These are phyloP conservation scores for Vigna reflexopilosa DNA, from an alignment of 306 rosid genomes.

Conservation along the genomic window DNA sequence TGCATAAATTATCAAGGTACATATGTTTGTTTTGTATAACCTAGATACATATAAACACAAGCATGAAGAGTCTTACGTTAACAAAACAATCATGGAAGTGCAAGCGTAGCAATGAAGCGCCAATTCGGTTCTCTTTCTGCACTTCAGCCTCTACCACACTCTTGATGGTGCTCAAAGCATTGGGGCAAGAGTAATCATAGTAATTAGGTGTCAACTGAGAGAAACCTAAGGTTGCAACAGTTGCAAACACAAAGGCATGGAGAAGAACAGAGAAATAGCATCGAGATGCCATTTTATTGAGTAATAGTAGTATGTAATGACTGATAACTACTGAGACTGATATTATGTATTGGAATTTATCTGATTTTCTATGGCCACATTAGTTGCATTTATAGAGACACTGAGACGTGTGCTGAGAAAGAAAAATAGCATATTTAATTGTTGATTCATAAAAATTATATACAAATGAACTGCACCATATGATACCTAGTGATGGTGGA, in stretches of 20 bases:
- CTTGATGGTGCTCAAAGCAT: conserved; percentile 45
- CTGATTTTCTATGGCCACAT: neutral
- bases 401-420: neutral
- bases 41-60: neutral
- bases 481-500: conserved; percentile 1
- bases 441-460: neutral
- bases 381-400: conserved; percentile 1
- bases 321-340: neutral
- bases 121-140: conserved; percentile 51
- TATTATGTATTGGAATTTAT: neutral
- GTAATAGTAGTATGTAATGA: neutral
- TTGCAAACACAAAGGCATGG: conserved; percentile 10
- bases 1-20: neutral
- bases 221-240: conserved; percentile 34
- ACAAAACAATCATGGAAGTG: conserved; percentile 66
- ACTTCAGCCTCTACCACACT: conserved; percentile 44
- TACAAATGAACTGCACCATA: neutral
- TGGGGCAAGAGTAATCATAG: conserved; percentile 49
- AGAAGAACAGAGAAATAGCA: conserved; percentile 16
- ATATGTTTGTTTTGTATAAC: too few species aligned
- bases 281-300: conserved; percentile 23
- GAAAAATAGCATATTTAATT: neutral
- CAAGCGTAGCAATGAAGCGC: conserved; percentile 54
- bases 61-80: conserved; percentile 35
- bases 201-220: conserved; percentile 43